Evolutionary conservation across 805 yeast species (phyloP), one percentile per base, ranked within the genome.

Genomic region (Saturnispora diversa): DNA sequence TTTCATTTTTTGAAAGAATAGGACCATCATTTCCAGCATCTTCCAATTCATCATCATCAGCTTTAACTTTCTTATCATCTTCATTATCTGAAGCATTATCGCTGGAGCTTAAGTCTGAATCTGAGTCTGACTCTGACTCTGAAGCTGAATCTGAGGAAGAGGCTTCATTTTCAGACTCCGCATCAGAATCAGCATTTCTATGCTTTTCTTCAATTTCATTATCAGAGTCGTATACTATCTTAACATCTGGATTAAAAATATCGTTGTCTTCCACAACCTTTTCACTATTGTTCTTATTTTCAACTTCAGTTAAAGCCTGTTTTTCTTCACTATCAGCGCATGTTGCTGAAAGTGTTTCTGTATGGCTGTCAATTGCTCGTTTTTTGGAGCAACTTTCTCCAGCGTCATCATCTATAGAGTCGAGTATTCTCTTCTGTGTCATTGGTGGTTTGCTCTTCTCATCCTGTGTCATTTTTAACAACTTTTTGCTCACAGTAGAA

Each of bases 1-100:
- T 59, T 53, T 90, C 97, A 55, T 90, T 81, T 44, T 77, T 80
- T 1, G 97, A 86, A 23, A 66, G 58, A 17, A 90, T 83, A 1
- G 95, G 94, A 1, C 59, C 62, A 4, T 62, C 58, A 9, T 64
- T 70, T 0, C 65, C 72, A 15, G 54, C 66, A 17, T 56, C 63
- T 1, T 64, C 69, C 3, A 53, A 59, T 21, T 56, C 64, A 13
- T 54, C 60, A 5, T 43, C 39, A 12, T 44, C 54, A 5, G 25
- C 52, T 2, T 37, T 57, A 4, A 30, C 51, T 1, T 46, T 59
- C n/a, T 48, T 54, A 3, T 43, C 51, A 3, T 39, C 53, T 4
- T 45, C 58, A 9, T 48, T 52, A 4, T 44, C 55, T 8, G 42
- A 47, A 13, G 49, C 53, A 5, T 36, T 50, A 13, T 40, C 33